These are phyloP conservation scores for Plasmopara viticola DNA, from an alignment of 352 stramenopile genomes.

Conservation along the genomic window DNA sequence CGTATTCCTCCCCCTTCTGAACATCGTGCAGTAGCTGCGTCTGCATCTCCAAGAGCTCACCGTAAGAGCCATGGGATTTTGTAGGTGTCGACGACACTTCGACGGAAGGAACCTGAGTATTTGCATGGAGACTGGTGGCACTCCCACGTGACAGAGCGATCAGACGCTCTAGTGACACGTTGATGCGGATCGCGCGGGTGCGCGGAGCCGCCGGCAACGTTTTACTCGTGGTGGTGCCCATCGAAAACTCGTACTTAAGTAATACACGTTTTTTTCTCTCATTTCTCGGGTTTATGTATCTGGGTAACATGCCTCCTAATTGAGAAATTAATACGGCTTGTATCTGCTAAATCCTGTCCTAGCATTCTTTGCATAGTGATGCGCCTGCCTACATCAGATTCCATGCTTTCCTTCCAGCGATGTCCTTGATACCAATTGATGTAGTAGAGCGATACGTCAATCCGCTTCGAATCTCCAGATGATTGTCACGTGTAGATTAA, in stretches of 20 bases:
- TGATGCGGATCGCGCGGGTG: conserved; percentile 28
- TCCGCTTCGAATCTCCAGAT: neutral
- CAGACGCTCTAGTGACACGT: conserved; percentile 35
- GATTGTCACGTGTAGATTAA: neutral
- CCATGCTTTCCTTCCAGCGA: too few relatives aligned
- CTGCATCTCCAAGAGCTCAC: conserved; percentile 58
- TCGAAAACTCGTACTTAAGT: conserved; percentile 16
- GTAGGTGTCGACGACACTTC: conserved; percentile 20
- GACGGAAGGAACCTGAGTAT: conserved; percentile 5
- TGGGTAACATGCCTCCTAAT: neutral
- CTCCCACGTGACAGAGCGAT: conserved; percentile 18
- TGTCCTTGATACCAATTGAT: conserved; percentile 6
- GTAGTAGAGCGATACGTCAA: conserved; percentile 2
- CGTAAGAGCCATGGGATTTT: conserved; percentile 12
- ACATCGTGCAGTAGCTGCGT: conserved; percentile 39
- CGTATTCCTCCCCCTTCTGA: conserved; percentile 48
- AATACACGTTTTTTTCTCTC: neutral
- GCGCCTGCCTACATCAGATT: too few relatives aligned
- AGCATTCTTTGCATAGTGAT: too few relatives aligned
- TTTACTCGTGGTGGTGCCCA: conserved; percentile 31
- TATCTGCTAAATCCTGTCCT: too few relatives aligned
- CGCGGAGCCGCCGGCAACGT: conserved; percentile 9
- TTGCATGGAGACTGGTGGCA: conserved; percentile 1
- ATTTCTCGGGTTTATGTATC: conserved; percentile 8
- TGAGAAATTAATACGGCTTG: too few relatives aligned